Conservation (phyloP, 768 basidiomycete genomes). For the Panaeolus cyanescens region DNA sequence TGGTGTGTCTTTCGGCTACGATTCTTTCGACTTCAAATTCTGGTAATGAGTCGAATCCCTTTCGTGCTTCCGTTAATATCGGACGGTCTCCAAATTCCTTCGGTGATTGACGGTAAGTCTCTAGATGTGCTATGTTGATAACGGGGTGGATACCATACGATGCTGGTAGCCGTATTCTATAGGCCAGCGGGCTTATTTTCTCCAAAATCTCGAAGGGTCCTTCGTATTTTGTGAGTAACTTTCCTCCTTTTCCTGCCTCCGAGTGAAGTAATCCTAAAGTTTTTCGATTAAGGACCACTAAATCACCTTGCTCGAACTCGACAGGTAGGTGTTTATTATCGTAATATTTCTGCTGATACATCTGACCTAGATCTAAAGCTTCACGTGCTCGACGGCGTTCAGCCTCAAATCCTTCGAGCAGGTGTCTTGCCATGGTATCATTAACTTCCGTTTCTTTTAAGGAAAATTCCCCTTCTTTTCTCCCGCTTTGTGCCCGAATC, state of each 20-base stretch:
- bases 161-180: constrained; percentile 30
- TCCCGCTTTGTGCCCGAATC: neutral
- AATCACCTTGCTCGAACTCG: constrained; percentile 30
- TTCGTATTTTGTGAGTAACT: constrained; percentile 27
- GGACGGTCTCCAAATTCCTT: constrained; percentile 17
- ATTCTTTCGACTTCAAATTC: constrained; percentile 25
- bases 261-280: constrained; percentile 15
- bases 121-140: constrained; percentile 33
- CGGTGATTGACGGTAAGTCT: constrained; percentile 23
- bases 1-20: constrained; percentile 1
- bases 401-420: constrained; percentile 11
- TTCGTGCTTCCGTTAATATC: neutral
- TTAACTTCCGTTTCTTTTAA: neutral
- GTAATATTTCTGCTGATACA: constrained; percentile 12
- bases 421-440: neutral
- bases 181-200: constrained; percentile 27
- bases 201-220: constrained; percentile 30
- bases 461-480: no score
- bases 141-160: no score
- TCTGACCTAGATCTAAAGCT: constrained; percentile 12
- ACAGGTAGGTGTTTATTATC: constrained; percentile 13
- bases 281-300: constrained; percentile 26
- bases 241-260: constrained; percentile 26
- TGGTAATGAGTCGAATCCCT: constrained; percentile 7
- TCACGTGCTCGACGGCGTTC: constrained; percentile 13